A percentile compares a stretch with the other conserved stretches of the same genome.
These are phyloP conservation scores for Pythium guiyangense DNA, from an alignment of 352 stramenopile genomes.

Conservation along the genomic window DNA sequence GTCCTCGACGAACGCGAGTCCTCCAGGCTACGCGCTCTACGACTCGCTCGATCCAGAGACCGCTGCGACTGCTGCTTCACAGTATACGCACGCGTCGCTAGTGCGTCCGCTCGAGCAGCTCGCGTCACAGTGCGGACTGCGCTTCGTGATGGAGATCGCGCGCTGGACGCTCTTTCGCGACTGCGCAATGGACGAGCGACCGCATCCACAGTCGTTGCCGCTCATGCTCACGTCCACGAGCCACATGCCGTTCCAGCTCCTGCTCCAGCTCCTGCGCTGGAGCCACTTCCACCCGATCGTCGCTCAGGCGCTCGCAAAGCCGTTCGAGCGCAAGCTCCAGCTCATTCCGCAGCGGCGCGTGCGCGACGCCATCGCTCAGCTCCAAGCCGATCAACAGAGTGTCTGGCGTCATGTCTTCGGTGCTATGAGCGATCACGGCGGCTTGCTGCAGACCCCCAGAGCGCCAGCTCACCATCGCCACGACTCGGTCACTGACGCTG, in stretches of 20 bases:
- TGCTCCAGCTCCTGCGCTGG: conserved; percentile 64
- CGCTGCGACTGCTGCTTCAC: too few relatives aligned
- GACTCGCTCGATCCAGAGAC: conserved; percentile 5
- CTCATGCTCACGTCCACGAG: conserved; percentile 31
- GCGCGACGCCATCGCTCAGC: conserved; percentile 23
- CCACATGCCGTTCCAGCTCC: conserved; percentile 64
- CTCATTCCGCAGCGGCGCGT: conserved; percentile 46
- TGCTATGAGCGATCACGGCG: not conserved
- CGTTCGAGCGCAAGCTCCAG: conserved; percentile 44
- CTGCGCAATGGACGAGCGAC: not conserved
- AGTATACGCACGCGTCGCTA: not conserved
- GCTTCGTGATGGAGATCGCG: conserved; percentile 55
- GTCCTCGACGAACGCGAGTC: not conserved
- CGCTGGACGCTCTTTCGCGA: conserved; percentile 11
- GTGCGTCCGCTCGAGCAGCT: conserved; percentile 34
- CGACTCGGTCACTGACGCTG: too few relatives aligned
- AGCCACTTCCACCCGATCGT: conserved; percentile 63
- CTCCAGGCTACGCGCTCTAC: not conserved
- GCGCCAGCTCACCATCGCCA: too few relatives aligned
- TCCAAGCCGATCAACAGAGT: conserved; percentile 18
- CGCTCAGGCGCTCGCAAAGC: conserved; percentile 24
- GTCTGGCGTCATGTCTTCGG: conserved; percentile 24
- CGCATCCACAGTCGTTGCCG: too few relatives aligned
- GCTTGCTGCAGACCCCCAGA: not conserved
- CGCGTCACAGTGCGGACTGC: conserved; percentile 38